A percentile compares a stretch with the other conserved stretches of the same genome.
Conservation (phyloP, 1,284 basidiomycete genomes). For the Stygiomarasmius scandens region DNA sequence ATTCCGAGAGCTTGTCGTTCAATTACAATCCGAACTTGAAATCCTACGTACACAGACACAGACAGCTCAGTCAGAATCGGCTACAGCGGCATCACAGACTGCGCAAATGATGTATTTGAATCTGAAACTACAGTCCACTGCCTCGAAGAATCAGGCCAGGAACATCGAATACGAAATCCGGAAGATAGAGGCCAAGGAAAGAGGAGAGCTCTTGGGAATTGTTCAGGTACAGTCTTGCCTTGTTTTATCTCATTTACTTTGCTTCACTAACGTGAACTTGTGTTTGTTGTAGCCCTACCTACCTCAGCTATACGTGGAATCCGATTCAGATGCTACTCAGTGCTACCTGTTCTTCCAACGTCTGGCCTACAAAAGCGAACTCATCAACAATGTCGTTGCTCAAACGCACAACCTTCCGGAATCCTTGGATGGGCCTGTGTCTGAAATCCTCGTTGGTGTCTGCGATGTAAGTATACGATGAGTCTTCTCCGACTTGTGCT, state of each 20-base stretch:
- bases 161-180: constrained; percentile 87
- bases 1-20: constrained; percentile 87
- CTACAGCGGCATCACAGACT: constrained; percentile 73
- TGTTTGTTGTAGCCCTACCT: constrained; percentile 70
- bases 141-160: constrained; percentile 86
- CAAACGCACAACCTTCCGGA: constrained; percentile 84
- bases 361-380: constrained; percentile 80
- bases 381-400: constrained; percentile 81
- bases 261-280: neutral
- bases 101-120: constrained; percentile 90
- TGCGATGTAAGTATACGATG: constrained; percentile 70
- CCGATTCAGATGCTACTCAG: constrained; percentile 83
- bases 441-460: constrained; percentile 83
- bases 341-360: constrained; percentile 92
- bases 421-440: constrained; percentile 76
- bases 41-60: constrained; percentile 80
- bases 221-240: constrained; percentile 53
- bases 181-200: constrained; percentile 82
- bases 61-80: constrained; percentile 80
- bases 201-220: constrained; percentile 73
- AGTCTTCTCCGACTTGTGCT: neutral
- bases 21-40: constrained; percentile 87
- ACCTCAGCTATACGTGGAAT: constrained; percentile 83
- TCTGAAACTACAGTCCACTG: constrained; percentile 87
- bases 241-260: constrained; percentile 4